phyloP scores from a whole-genome alignment of 371 early-diverging fungal species.

The Smittium culicis region DNA sequence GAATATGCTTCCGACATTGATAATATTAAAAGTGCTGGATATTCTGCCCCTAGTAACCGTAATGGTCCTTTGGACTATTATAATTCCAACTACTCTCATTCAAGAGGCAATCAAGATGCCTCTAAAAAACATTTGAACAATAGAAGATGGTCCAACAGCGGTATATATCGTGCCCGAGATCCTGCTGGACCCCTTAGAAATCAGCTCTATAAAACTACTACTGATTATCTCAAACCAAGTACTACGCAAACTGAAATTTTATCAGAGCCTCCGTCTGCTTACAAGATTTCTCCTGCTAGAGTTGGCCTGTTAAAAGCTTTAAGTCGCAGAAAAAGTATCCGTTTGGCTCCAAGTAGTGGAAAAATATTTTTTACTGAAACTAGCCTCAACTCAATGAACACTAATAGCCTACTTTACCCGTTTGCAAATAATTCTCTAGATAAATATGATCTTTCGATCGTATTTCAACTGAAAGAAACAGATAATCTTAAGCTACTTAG shows the following conservation, averaged over 20 bases:
- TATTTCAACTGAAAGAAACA: conserved; percentile 24
- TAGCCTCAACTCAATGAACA: conserved; percentile 14
- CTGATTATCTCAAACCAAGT: conserved; percentile 7
- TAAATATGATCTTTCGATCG: conserved; percentile 14
- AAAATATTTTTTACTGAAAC: conserved; percentile 29
- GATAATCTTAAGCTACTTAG: conserved; percentile 27
- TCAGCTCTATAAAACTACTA: conserved; percentile 4
- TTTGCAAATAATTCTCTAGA: conserved; percentile 11
- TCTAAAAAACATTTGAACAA: neutral
- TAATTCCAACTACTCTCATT: neutral
- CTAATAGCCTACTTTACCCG: conserved; percentile 6
- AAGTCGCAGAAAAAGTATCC: conserved; percentile 31
- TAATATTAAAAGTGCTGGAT: neutral
- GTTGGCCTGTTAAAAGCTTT: conserved; percentile 30
- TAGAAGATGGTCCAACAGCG: conserved; percentile 4
- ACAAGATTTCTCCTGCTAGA: conserved; percentile 30
- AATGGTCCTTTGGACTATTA: conserved; percentile 1
- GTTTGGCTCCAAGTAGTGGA: conserved; percentile 29
- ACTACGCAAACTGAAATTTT: conserved; percentile 2
- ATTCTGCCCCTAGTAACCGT: neutral
- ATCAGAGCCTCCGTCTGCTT: neutral
- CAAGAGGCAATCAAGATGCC: neutral
- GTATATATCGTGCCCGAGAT: conserved; percentile 29
- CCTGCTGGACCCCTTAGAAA: conserved; percentile 30
- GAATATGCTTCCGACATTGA: neutral